Percentiles rank a stretch among this genome's conserved stretches.
Evolutionary conservation across 805 yeast genomes (phyloP).

Genomic region (Jamesozyma lodderae): DNA sequence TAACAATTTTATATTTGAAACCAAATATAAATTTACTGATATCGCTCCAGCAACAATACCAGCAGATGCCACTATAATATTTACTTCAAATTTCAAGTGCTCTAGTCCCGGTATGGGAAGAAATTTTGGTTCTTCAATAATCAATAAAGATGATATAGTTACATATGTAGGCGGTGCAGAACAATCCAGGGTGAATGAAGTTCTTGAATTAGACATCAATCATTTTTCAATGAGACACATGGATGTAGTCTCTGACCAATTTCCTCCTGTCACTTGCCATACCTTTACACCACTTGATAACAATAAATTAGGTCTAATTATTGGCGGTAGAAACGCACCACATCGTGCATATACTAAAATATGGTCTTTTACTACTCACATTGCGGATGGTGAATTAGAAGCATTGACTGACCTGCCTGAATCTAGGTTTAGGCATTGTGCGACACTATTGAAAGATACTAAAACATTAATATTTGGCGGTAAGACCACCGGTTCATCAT

Average conservation of each 20-base stretch:
- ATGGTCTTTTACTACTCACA: slow-evolving; percentile 34
- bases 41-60: not conserved
- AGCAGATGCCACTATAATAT: not conserved
- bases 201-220: slow-evolving; percentile 7
- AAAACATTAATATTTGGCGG: slow-evolving; percentile 48
- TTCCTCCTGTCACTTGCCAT: too few species aligned
- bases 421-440: slow-evolving; percentile 44
- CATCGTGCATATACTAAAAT: slow-evolving; percentile 35
- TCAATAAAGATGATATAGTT: slow-evolving; percentile 6
- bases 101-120: slow-evolving; percentile 9
- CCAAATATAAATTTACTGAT: slow-evolving; percentile 5
- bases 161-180: slow-evolving; percentile 33
- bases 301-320: slow-evolving; percentile 30
- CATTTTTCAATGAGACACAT: too few species aligned
- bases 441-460: slow-evolving; percentile 25
- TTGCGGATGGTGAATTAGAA: slow-evolving; percentile 32
- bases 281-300: slow-evolving; percentile 29
- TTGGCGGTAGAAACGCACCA: slow-evolving; percentile 68
- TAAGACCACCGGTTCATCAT: slow-evolving; percentile 13
- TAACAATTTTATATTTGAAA: slow-evolving; percentile 6
- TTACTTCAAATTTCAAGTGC: not conserved
- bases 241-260: too few species aligned
- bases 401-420: slow-evolving; percentile 32
- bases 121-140: slow-evolving; percentile 19
- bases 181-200: slow-evolving; percentile 21